A percentile compares a stretch with the other conserved stretches of the same genome.
These are phyloP conservation scores for Sclerotinia subarctica DNA, from an alignment of 2,329 filamentous ascomycete species.

Conservation along the genomic window DNA sequence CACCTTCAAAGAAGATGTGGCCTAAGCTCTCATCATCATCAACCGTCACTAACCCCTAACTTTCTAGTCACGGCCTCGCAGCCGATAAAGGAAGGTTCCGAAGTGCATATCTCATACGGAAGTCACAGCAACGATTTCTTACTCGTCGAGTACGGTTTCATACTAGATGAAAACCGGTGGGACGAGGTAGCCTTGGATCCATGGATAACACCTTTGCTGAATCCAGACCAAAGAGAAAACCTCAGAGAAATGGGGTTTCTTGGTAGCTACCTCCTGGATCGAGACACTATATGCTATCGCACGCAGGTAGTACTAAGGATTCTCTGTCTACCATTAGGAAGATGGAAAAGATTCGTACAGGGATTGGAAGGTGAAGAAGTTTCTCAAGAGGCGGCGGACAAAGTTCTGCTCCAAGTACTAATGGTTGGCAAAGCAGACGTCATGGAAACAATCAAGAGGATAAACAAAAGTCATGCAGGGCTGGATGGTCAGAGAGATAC, in stretches of 20 bases:
- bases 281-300: conserved; percentile 50
- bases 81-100: conserved; percentile 54
- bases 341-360: conserved; percentile 48
- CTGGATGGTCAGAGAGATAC: conserved; percentile 27
- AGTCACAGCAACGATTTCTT: conserved; percentile 69
- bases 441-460: conserved; percentile 20
- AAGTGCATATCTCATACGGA: conserved; percentile 69
- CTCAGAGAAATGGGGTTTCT: conserved; percentile 50
- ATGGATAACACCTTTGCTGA: conserved; percentile 33
- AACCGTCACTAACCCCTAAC: not conserved
- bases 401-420: conserved; percentile 39
- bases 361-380: conserved; percentile 46
- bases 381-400: conserved; percentile 43
- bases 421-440: conserved; percentile 20
- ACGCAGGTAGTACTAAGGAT: conserved; percentile 53
- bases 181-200: conserved; percentile 37
- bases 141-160: conserved; percentile 58
- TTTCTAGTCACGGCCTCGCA: conserved; percentile 46
- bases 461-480: conserved; percentile 23
- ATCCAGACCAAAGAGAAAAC: conserved; percentile 37
- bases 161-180: conserved; percentile 35
- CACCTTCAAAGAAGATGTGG: not conserved
- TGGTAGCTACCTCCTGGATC: conserved; percentile 51
- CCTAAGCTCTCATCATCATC: not conserved
- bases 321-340: conserved; percentile 38